Evolutionary conservation across 2,329 filamentous ascomycete genomes (phyloP).

Genomic region (Rhynchosporium agropyri): DNA sequence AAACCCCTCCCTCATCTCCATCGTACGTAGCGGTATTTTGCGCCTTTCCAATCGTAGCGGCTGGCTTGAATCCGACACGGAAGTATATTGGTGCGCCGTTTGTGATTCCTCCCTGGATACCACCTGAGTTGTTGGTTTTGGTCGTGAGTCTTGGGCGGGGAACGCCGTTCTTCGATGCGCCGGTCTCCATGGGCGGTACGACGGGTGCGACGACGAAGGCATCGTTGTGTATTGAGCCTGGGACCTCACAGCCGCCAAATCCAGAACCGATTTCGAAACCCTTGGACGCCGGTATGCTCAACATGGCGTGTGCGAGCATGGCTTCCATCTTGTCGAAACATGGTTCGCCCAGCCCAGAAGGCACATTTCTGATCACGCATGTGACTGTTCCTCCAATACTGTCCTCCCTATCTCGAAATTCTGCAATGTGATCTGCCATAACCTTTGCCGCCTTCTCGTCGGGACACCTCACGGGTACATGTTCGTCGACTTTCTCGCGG

Average conservation of each 20-base stretch:
- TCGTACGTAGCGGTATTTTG: slow-evolving; percentile 84
- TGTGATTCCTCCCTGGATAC: slow-evolving; percentile 92
- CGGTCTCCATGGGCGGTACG: slow-evolving; percentile 48
- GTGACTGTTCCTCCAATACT: slow-evolving; percentile 95
- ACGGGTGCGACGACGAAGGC: slow-evolving; percentile 65
- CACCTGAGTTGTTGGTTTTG: slow-evolving; percentile 92
- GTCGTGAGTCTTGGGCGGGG: slow-evolving; percentile 70
- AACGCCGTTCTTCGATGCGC: slow-evolving; percentile 49
- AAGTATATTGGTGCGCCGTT: slow-evolving; percentile 96
- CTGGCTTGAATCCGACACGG: slow-evolving; percentile 90
- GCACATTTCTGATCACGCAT: slow-evolving; percentile 86
- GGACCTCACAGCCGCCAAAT: slow-evolving; percentile 83
- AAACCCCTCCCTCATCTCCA: slow-evolving; percentile 66
- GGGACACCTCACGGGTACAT: slow-evolving; percentile 87
- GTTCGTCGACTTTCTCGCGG: slow-evolving; percentile 76
- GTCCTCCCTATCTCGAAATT: slow-evolving; percentile 77
- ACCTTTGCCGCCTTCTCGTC: slow-evolving; percentile 61
- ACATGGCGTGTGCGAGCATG: slow-evolving; percentile 87
- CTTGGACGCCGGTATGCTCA: slow-evolving; percentile 92
- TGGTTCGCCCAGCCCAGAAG: slow-evolving; percentile 86
- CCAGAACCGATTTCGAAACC: slow-evolving; percentile 95
- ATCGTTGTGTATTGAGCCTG: slow-evolving; percentile 91
- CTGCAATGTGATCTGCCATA: slow-evolving; percentile 80
- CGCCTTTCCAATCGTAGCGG: slow-evolving; percentile 88
- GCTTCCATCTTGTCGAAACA: slow-evolving; percentile 97